Evolutionary conservation across 2,329 filamentous ascomycete species (phyloP), one percentile per base, ranked within the genome.

Genomic region (Venturia asperata): DNA sequence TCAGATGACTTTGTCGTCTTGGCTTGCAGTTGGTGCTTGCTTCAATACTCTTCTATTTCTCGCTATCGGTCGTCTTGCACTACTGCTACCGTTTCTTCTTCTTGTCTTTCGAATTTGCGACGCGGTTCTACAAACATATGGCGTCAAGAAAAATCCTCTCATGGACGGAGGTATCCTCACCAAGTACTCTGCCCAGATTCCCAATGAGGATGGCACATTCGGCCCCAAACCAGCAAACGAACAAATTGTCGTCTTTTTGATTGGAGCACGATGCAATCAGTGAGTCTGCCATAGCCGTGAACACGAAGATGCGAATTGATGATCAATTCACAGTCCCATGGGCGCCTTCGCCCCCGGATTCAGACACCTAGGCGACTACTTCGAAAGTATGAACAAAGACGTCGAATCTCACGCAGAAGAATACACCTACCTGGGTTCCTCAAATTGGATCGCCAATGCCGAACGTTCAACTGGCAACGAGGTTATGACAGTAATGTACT

Each of bases 281-380:
- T 82, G 76, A 39, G 67, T 73, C 49, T 69, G 69, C 37, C 75
- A 82, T 67, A 69, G 85, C 34, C 77, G 77, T 5, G 39, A 11
- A 80, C 67, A 84, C 76, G 66, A 83, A 86, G 70, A 83, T 34
- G 85, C 76, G 77, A 10, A 78, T 0, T 84, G 81, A 67, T 72
- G 76, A 39, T 78, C 79, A 3, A 75, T 76, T 0, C 70, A 72
- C 2, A 75, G 77, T 5, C 82, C 83, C 0, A 74, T 84, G 0
- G 82, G 83, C 4, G 52, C 78, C 9, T 70, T 84, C n/a, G 73
- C 76, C 1, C 82, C 83, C 0, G 77, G 79, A 61, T 77, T 74
- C 65, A 72, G 72, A 30, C 73, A 80, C 19, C 69, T 82, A 0
- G 74, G 70, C 60, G 67, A 69, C 0, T 73, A 73, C 67, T 82